Percentiles rank a stretch among this genome's conserved stretches.
Evolutionary conservation across 2,329 filamentous ascomycete genomes (phyloP).

Genomic region (Ceratocystis ficicola): DNA sequence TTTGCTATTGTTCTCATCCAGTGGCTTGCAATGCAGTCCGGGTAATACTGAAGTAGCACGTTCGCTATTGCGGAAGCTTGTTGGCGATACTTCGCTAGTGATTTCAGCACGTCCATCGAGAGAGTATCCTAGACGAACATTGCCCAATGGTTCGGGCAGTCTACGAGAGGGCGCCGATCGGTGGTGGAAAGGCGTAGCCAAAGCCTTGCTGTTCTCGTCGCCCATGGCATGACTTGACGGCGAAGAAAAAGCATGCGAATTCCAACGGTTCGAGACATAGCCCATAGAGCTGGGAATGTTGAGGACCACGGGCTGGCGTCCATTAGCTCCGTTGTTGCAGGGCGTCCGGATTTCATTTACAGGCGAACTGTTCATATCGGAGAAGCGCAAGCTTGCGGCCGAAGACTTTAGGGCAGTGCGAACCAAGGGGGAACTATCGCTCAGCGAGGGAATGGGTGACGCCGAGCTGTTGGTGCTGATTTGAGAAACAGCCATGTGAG

Average conservation of each 20-base stretch:
- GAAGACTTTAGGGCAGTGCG: conserved; percentile 3
- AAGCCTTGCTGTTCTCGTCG: conserved; percentile 26
- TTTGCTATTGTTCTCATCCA: conserved; percentile 42
- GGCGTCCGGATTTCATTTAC: conserved; percentile 22
- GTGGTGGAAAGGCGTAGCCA: not conserved
- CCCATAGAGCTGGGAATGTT: conserved; percentile 35
- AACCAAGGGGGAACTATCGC: conserved; percentile 18
- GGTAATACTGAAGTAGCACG: conserved; percentile 34
- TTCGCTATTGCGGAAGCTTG: conserved; percentile 41
- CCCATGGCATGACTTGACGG: conserved; percentile 33
- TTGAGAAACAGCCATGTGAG: conserved; percentile 24
- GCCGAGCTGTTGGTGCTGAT: not conserved
- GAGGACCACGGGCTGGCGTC: conserved; percentile 12
- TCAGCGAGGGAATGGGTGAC: conserved; percentile 19
- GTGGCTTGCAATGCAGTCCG: conserved; percentile 33
- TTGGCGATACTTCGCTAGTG: conserved; percentile 58
- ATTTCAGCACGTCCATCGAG: conserved; percentile 86
- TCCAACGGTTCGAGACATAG: conserved; percentile 47
- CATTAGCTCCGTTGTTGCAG: conserved; percentile 11
- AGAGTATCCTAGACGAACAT: conserved; percentile 66
- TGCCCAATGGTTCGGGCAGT: conserved; percentile 22
- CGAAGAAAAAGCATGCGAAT: conserved; percentile 39
- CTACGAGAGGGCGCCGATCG: not conserved
- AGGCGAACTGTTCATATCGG: conserved; percentile 19
- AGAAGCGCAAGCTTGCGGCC: not conserved